Conservation (phyloP, 352 stramenopile genomes). For the Phytophthora syringae region DNA sequence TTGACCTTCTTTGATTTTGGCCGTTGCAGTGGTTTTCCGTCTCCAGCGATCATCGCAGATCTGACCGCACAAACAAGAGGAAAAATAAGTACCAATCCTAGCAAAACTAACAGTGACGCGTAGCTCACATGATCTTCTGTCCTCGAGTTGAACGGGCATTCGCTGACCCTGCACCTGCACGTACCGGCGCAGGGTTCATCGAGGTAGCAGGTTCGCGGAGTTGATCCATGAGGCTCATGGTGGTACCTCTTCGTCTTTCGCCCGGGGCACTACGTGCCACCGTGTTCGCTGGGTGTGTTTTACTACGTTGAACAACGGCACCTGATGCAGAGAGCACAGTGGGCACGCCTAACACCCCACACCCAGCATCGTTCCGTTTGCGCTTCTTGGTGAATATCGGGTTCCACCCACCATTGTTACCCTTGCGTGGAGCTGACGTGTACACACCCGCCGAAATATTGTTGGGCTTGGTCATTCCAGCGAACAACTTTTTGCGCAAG, state of each 20-base stretch:
- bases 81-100: conserved; percentile 1
- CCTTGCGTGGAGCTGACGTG: conserved; percentile 35
- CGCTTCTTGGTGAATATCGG: conserved; percentile 54
- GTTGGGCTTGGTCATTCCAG: conserved; percentile 55
- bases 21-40: conserved; percentile 31
- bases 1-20: conserved; percentile 70
- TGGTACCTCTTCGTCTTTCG: conserved; percentile 15
- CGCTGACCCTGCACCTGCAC: conserved; percentile 1
- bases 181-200: conserved; percentile 15
- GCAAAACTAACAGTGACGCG: conserved; percentile 1
- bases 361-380: conserved; percentile 45
- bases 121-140: conserved; percentile 66
- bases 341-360: conserved; percentile 45
- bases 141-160: conserved; percentile 39
- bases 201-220: conserved; percentile 28
- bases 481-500: conserved; percentile 74
- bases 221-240: conserved; percentile 46
- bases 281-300: conserved; percentile 7
- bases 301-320: conserved; percentile 46
- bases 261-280: not conserved
- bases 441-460: conserved; percentile 87
- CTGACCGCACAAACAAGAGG: conserved; percentile 24
- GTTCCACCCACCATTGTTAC: conserved; percentile 42
- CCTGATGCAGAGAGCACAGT: conserved; percentile 61
- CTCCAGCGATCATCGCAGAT: conserved; percentile 38